Base-by-base conservation (phyloP, 257 asterid species). In the Fraxinus quadrangulata region DNA sequence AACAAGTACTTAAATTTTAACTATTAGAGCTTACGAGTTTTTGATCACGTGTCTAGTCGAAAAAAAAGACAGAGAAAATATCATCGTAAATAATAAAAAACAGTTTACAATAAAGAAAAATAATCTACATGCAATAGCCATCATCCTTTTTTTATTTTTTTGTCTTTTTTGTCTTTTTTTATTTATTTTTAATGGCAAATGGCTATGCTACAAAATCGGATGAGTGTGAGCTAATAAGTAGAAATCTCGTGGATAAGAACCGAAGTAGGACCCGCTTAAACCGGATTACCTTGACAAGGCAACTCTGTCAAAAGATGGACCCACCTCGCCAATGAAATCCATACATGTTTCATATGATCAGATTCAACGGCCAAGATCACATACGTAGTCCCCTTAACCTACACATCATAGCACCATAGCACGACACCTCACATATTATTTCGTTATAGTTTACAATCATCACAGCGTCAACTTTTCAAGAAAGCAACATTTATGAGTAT, bases 221-320 rank as follows among this genome's bases (percentile, higher is more conserved):
- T 83, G 75, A 84, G 77, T 56, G 45, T 23, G 73, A 83, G 73
- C 83, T 51, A 68, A 42, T 73, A 78, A 78, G 70, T 76, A 78
- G 89, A 56, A 51, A 10, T 56, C 47, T 51, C 28, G 79, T 54
- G 91, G 91, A 87, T 83, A 85, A 85, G 87, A 70, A 51, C 66
- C 31, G 49, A 79, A 78, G 40, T 26, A 24, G n/a, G 83, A 68
- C 83, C 86, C 87, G 82, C 56, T 17, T 79, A 82, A 73, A 76
- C 77, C 83, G 75, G 77, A 65, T 47, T 11, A 10, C 73, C 66
- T 79, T 84, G 87, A 82, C 84, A 28, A 31, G 28, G 21, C 40
- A 45, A 34, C 28, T 63, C 30, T 59, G 26, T 19, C 54, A 37
- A 7, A 21, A 2, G 4, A 1, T 28, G 42, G 59, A 47, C 26